A percentile compares a stretch with the other conserved stretches of the same genome.
These are phyloP conservation scores for Lactarius tabidus DNA, from an alignment of 768 basidiomycete genomes.

Conservation along the genomic window DNA sequence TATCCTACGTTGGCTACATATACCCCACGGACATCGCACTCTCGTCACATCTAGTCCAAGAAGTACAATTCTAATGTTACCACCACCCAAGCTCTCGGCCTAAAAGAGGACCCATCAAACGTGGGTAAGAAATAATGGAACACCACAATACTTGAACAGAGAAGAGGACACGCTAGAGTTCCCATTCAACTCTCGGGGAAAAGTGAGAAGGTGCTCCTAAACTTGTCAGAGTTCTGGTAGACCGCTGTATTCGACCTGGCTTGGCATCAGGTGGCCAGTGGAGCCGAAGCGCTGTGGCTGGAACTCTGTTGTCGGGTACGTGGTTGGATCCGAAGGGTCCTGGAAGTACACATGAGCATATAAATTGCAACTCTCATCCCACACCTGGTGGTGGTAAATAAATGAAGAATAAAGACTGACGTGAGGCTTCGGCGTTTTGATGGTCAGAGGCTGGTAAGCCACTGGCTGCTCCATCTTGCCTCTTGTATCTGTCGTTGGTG, in stretches of 20 bases:
- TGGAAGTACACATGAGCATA: not conserved
- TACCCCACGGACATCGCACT: too few species aligned
- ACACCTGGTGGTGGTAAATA: not conserved
- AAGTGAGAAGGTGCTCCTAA: too few species aligned
- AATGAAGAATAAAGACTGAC: conserved; percentile 8
- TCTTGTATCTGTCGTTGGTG: conserved; percentile 23
- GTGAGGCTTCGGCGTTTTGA: conserved; percentile 12
- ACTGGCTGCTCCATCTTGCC: not conserved
- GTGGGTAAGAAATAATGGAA: not conserved
- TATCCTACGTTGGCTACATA: too few species aligned
- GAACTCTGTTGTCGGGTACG: conserved; percentile 13
- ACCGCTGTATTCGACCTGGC: conserved; percentile 11
- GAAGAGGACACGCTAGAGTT: not conserved
- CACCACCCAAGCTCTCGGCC: too few species aligned
- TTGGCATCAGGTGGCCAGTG: not conserved
- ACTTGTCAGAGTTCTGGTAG: too few species aligned
- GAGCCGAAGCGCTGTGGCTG: not conserved
- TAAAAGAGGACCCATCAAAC: too few species aligned
- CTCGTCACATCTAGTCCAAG: too few species aligned
- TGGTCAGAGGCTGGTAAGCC: not conserved
- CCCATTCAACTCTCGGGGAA: too few species aligned
- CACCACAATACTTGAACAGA: not conserved
- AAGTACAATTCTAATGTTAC: too few species aligned
- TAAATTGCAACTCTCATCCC: not conserved
- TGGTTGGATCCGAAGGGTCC: conserved; percentile 26